A percentile compares a stretch with the other conserved stretches of the same genome.
Conservation (phyloP, 345 rosid species). For the Conringia planisiliqua region DNA sequence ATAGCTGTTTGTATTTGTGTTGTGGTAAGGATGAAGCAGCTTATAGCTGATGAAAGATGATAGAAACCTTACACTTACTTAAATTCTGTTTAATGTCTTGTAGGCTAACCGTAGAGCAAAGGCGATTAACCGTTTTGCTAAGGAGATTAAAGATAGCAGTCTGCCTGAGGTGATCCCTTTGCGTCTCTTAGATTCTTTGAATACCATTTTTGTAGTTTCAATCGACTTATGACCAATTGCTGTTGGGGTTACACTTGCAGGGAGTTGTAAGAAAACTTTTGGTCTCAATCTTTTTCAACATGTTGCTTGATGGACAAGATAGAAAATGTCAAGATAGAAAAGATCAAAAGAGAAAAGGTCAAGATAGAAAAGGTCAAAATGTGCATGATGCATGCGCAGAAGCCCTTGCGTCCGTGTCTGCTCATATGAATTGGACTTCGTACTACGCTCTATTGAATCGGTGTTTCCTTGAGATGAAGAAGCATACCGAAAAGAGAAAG, state of each 20-base stretch:
- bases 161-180: conserved; percentile 49
- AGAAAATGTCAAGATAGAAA: conserved; percentile 24
- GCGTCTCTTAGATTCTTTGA: background rate
- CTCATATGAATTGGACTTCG: conserved; percentile 62
- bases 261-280: conserved; percentile 58
- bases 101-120: conserved; percentile 73
- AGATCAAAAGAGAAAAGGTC: background rate
- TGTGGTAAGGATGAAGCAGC: background rate
- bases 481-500: conserved; percentile 54
- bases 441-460: conserved; percentile 57
- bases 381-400: conserved; percentile 55
- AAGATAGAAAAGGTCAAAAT: conserved; percentile 17
- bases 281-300: conserved; percentile 68
- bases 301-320: conserved; percentile 65
- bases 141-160: conserved; percentile 38
- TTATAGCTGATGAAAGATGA: background rate
- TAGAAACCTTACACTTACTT: background rate
- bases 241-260: conserved; percentile 44
- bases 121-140: conserved; percentile 55
- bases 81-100: conserved; percentile 23
- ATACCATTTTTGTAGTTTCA: background rate
- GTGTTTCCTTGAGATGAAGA: conserved; percentile 59
- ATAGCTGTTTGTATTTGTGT: background rate
- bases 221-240: background rate
- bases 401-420: conserved; percentile 68